Percentiles rank a stretch among this genome's conserved stretches.
phyloP scores from a whole-genome alignment of 495 filamentous ascomycete genomes.

The Penicillium simplicissimum region DNA sequence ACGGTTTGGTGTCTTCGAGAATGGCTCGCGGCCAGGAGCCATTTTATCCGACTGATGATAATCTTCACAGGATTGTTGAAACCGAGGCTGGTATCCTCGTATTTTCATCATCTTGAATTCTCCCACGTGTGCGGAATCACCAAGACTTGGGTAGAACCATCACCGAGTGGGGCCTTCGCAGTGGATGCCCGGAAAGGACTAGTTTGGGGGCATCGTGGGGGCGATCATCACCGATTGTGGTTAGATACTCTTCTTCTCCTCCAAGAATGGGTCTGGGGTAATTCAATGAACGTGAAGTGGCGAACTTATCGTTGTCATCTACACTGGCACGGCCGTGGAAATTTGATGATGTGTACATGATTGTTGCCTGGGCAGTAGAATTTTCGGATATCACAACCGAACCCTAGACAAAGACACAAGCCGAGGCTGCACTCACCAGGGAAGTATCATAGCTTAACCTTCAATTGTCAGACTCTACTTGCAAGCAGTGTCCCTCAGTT shows the following conservation, averaged over 20 bases:
- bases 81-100: neutral
- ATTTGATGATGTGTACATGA: neutral
- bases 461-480: neutral
- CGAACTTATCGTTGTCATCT: neutral
- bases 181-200: constrained; percentile 1
- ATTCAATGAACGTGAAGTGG: neutral
- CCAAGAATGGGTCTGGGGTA: neutral
- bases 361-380: neutral
- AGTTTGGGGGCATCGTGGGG: neutral
- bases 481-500: neutral
- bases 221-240: neutral
- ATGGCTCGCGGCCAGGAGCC: neutral
- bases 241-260: neutral
- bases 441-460: neutral
- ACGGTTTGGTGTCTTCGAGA: neutral
- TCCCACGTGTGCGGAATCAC: neutral
- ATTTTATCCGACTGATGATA: neutral
- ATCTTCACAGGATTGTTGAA: constrained; percentile 1
- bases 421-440: neutral
- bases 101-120: neutral
- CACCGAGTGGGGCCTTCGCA: neutral
- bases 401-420: neutral
- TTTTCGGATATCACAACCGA: neutral
- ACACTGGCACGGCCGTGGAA: neutral
- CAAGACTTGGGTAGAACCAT: neutral